Conservation (phyloP, 2,329 filamentous ascomycete genomes). For the Fusarium piperis region DNA sequence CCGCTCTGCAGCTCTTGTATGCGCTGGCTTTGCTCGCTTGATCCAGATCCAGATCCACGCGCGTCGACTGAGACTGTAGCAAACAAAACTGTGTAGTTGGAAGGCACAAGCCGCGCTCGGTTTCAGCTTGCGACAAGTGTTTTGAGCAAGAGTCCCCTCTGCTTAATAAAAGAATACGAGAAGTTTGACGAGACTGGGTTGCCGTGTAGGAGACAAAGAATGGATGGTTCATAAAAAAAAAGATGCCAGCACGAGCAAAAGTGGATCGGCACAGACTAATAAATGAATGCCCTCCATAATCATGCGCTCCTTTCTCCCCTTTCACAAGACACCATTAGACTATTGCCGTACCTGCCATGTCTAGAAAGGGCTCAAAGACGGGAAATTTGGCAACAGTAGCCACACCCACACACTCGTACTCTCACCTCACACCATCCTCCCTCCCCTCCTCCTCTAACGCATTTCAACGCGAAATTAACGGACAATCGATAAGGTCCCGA, state of each 20-base stretch:
- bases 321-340: not conserved
- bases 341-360: not conserved
- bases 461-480: slow-evolving; percentile 16
- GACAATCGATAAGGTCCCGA: slow-evolving; percentile 18
- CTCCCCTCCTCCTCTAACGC: not conserved
- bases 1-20: slow-evolving; percentile 15
- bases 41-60: not conserved
- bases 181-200: not conserved
- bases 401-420: not conserved
- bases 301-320: not conserved
- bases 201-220: slow-evolving; percentile 12
- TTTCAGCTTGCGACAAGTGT: not conserved
- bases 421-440: not conserved
- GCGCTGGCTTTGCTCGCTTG: not conserved
- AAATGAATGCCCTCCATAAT: not conserved
- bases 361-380: not conserved
- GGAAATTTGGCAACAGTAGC: not conserved
- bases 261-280: slow-evolving; percentile 23
- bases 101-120: not conserved
- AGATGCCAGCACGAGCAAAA: slow-evolving; percentile 29
- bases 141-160: not conserved
- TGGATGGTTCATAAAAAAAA: slow-evolving; percentile 12
- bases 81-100: not conserved
- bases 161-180: not conserved
- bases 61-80: not conserved